Conservation (phyloP, 768 basidiomycete species). For the Russula dissimulans region DNA sequence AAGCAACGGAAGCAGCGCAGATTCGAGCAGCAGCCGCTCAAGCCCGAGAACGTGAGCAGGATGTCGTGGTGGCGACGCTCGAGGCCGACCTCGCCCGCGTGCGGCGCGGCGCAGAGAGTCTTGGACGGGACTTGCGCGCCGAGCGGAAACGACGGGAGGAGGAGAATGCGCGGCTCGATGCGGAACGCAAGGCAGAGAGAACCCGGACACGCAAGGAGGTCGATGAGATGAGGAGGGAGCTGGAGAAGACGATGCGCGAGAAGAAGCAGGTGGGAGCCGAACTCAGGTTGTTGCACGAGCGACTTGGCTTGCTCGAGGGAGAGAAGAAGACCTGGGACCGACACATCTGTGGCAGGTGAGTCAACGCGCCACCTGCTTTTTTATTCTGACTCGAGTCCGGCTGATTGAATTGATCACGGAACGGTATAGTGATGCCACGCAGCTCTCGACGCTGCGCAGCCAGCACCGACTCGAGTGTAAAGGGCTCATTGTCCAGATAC, state of each 20-base stretch:
- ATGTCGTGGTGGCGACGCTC: slow-evolving; percentile 53
- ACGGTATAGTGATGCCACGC: slow-evolving; percentile 39
- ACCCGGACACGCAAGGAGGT: slow-evolving; percentile 29
- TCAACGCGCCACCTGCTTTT: slow-evolving; percentile 6
- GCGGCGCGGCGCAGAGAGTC: slow-evolving; percentile 62
- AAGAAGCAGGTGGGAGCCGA: slow-evolving; percentile 62
- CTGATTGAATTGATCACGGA: background rate
- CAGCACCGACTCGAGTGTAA: slow-evolving; percentile 85
- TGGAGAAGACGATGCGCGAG: slow-evolving; percentile 45
- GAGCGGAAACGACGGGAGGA: slow-evolving; percentile 61
- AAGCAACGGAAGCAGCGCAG: slow-evolving; percentile 55
- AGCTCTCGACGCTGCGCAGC: slow-evolving; percentile 44
- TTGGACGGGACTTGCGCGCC: slow-evolving; percentile 67
- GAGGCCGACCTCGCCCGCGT: slow-evolving; percentile 72
- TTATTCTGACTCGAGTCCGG: background rate
- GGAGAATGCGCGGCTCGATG: slow-evolving; percentile 39
- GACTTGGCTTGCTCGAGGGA: slow-evolving; percentile 12
- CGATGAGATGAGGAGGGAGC: slow-evolving; percentile 11
- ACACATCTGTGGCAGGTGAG: slow-evolving; percentile 52
- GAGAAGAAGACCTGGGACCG: slow-evolving; percentile 51
- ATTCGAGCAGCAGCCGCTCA: slow-evolving; percentile 34
- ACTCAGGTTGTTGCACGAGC: slow-evolving; percentile 40
- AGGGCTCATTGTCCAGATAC: slow-evolving; percentile 82
- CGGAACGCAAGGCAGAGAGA: slow-evolving; percentile 40
- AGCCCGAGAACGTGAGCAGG: slow-evolving; percentile 52